Percentiles rank a stretch among this genome's conserved stretches.
phyloP scores from a whole-genome alignment of 768 basidiomycete genomes.

The Tulasnella sp. region DNA sequence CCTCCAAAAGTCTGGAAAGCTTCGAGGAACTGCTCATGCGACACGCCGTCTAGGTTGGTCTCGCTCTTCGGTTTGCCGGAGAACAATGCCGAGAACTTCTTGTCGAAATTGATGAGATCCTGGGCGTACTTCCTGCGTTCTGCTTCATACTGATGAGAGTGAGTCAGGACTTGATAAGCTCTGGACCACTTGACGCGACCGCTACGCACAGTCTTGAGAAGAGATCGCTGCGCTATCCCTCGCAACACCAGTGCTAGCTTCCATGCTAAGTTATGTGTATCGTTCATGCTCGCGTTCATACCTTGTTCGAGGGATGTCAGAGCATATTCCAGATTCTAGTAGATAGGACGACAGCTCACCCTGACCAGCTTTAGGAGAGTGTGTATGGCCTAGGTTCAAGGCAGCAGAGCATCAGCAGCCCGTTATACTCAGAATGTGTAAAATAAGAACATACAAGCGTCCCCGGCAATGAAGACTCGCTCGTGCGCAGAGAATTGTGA shows the following conservation, averaged over 20 bases:
- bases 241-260: slow-evolving; percentile 47
- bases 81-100: slow-evolving; percentile 51
- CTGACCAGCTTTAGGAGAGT: slow-evolving; percentile 37
- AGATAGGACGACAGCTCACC: slow-evolving; percentile 23
- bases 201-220: slow-evolving; percentile 41
- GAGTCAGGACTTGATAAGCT: not conserved
- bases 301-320: slow-evolving; percentile 20
- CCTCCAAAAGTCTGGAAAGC: slow-evolving; percentile 43
- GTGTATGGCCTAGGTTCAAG: slow-evolving; percentile 20
- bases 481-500: slow-evolving; percentile 47
- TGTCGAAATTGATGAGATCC: slow-evolving; percentile 63
- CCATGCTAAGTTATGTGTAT: slow-evolving; percentile 66
- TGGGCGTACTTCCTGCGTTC: slow-evolving; percentile 56
- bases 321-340: too few relatives aligned
- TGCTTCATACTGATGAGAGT: slow-evolving; percentile 42
- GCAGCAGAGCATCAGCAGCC: too few relatives aligned
- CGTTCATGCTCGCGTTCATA: slow-evolving; percentile 69
- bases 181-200: not conserved
- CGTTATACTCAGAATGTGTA: too few relatives aligned
- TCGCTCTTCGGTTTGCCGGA: slow-evolving; percentile 51
- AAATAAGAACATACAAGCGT: slow-evolving; percentile 64
- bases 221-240: slow-evolving; percentile 38
- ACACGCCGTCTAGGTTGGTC: slow-evolving; percentile 34
- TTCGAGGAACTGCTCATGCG: slow-evolving; percentile 41
- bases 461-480: slow-evolving; percentile 65